Conservation (phyloP, 176 grass and related monocot species). For the Cenchrus americanus region DNA sequence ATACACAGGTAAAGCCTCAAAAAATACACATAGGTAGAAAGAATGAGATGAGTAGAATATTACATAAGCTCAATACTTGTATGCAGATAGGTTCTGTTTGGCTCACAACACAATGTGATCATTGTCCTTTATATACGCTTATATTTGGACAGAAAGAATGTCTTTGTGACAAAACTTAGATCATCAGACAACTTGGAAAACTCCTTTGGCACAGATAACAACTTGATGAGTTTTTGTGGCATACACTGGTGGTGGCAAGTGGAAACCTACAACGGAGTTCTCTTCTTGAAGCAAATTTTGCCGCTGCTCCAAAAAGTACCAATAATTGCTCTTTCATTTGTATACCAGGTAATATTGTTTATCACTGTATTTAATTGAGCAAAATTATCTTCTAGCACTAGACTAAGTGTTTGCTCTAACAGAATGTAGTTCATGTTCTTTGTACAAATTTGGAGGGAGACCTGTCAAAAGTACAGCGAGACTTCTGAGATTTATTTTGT, state of each 20-base stretch:
- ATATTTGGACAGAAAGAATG: constrained; percentile 3
- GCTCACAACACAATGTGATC: not conserved
- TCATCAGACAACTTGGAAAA: constrained; percentile 11
- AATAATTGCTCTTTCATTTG: constrained; percentile 91
- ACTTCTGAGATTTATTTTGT: constrained; percentile 16
- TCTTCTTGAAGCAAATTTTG: constrained; percentile 59
- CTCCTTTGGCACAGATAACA: not conserved
- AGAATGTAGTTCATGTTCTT: constrained; percentile 95
- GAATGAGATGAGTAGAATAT: not conserved
- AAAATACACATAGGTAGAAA: not conserved
- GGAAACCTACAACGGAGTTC: constrained; percentile 79
- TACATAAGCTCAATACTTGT: not conserved
- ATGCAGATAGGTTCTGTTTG: constrained; percentile 3
- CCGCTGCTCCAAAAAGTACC: constrained; percentile 84
- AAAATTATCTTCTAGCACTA: constrained; percentile 24
- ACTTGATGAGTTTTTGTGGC: constrained; percentile 18
- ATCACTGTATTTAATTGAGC: constrained; percentile 9
- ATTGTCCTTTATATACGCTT: not conserved
- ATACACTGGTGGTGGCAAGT: constrained; percentile 65
- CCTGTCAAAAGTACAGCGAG: constrained; percentile 83
- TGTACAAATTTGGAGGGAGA: constrained; percentile 95
- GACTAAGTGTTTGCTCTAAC: constrained; percentile 50
- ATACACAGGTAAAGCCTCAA: too few species aligned
- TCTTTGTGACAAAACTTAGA: constrained; percentile 7
- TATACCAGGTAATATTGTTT: constrained; percentile 77